Percentiles rank a stretch among this genome's conserved stretches.
phyloP scores from a whole-genome alignment of 805 yeast genomes.

The Yamadazyma scolyti region DNA sequence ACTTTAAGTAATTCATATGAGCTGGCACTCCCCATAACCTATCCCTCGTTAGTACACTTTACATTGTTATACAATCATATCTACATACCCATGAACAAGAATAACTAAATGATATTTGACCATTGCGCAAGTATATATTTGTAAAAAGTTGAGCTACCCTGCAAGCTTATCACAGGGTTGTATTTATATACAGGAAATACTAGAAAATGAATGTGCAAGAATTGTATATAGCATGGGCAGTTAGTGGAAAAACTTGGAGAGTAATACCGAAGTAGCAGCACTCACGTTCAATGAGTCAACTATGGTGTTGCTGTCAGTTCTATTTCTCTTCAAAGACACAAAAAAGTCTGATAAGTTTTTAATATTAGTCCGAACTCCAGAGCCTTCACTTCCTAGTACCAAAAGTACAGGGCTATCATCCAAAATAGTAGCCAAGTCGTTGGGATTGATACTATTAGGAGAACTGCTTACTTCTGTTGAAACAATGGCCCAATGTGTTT shows the following conservation, averaged over 20 bases:
- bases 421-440: slow-evolving; percentile 43
- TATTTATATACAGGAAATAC: slow-evolving; percentile 1
- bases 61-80: too few relatives aligned
- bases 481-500: slow-evolving; percentile 66
- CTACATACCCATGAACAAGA: slow-evolving; percentile 66
- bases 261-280: slow-evolving; percentile 77
- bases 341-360: slow-evolving; percentile 53
- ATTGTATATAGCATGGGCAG: not conserved
- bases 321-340: slow-evolving; percentile 37
- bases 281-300: slow-evolving; percentile 87
- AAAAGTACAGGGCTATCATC: slow-evolving; percentile 57
- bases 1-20: slow-evolving; percentile 61
- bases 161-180: not conserved
- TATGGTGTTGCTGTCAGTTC: slow-evolving; percentile 21
- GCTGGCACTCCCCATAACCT: slow-evolving; percentile 70
- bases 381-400: slow-evolving; percentile 83
- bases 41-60: slow-evolving; percentile 13
- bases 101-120: slow-evolving; percentile 58
- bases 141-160: not conserved
- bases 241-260: slow-evolving; percentile 18
- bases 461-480: slow-evolving; percentile 48
- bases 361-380: slow-evolving; percentile 70
- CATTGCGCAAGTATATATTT: slow-evolving; percentile 11
- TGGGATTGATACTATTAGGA: slow-evolving; percentile 33
- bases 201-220: slow-evolving; percentile 1